Evolutionary conservation across 305 asterid genomes (phyloP), one percentile per base, ranked within the genome.

Genomic region (Solanum hybrid): DNA sequence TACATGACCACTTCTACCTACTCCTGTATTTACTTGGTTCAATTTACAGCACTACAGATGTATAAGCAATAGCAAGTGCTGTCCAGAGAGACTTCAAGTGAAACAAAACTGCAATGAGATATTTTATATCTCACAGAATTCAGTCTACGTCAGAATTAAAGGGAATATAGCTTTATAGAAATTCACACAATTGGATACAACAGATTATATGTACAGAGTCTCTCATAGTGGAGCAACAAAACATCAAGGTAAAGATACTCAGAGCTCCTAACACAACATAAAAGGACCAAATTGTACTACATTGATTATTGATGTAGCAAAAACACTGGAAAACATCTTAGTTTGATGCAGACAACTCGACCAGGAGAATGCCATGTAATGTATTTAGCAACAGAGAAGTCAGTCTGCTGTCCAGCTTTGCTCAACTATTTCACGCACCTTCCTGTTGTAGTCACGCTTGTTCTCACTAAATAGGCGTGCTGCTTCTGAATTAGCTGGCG

Each of bases 381-480:
- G 36, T 57, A 37, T 69, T 76, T 18, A 78, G 77, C 61, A 77
- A 76, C 64, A 77, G 78, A 77, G 61, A 33, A 71, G 26, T 88
- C 57, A 89, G 88, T 81, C 88, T 79, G 88, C 71, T 34, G 90
- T 89, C 90, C 90, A 89, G 90, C 88, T 89, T 81, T 64, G 87
- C 73, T 89, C 90, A n/a, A 89, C 90, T 46, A 81, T 67, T 84
- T 89, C 88, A 67, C 74, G 88, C 71, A 81, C 90, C 81, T 39
- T 89, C 80, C 88, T 26, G 42, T 89, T 89, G 81, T 77, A 77
- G 33, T 77, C 90, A 0, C 87, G 61, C 87, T 77, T 88, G 26
- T 88, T 88, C 90, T 77, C 78, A 0, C 90, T 51, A 34, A 77
- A 88, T 31, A 88, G 71, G 6, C 36, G 87, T 77, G 87, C 90